Conservation (phyloP, 495 filamentous ascomycete genomes). For the Pseudevernia furfuracea region DNA sequence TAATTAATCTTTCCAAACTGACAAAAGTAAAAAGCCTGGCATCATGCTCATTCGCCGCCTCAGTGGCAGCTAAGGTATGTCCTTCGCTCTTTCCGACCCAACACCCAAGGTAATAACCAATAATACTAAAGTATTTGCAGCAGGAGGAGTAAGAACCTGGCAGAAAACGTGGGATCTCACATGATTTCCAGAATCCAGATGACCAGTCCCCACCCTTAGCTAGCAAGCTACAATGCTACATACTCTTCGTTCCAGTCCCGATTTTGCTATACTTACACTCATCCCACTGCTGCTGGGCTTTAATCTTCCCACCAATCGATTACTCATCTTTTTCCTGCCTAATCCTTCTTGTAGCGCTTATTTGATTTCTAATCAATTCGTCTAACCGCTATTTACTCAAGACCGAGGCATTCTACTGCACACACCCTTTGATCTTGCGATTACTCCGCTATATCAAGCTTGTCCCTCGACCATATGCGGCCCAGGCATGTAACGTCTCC, state of each 20-base stretch:
- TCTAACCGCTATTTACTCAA: not conserved
- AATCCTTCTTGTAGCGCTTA: not conserved
- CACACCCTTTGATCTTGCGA: too few species aligned
- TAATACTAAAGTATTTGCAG: too few species aligned
- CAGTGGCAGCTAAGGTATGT: not conserved
- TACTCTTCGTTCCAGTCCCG: too few species aligned
- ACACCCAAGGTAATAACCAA: too few species aligned
- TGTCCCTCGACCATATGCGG: not conserved
- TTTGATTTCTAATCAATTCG: not conserved
- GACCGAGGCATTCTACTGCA: not conserved
- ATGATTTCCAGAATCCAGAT: too few species aligned
- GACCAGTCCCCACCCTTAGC: not conserved
- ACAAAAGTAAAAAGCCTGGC: too few species aligned
- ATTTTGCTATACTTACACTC: too few species aligned
- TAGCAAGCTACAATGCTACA: not conserved
- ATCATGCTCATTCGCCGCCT: not conserved
- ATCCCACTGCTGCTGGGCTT: not conserved
- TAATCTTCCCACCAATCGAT: not conserved
- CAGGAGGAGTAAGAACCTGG: not conserved
- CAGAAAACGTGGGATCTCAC: conserved; percentile 1
- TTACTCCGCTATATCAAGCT: not conserved
- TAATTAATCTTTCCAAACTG: too few species aligned
- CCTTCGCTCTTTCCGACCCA: too few species aligned
- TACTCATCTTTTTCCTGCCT: not conserved
- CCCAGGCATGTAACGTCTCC: not conserved